Base-by-base conservation (phyloP, 2,329 filamentous ascomycete species). In the Blastomyces emzantsi region DNA sequence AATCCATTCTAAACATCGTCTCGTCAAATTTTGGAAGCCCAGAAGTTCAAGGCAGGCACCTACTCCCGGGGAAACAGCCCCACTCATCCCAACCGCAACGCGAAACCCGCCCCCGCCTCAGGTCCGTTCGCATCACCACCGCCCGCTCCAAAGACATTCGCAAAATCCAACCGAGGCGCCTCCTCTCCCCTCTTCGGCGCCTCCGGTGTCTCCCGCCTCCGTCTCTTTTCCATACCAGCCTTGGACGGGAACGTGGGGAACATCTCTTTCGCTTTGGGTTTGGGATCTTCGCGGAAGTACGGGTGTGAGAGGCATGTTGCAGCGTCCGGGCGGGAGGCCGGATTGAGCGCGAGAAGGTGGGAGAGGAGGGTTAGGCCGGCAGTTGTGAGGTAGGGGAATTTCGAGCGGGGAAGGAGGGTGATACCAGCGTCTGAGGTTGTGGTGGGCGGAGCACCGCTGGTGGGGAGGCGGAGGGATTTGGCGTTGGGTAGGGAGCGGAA, bases 241-340 rank as follows among this genome's bases (percentile, higher is more conserved):
- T 96, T 97, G 70, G 90, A 94, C 0, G 94, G 94, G 74, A 97
- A 99, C 0, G 94, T 97, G 2, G 94, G 94, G 73, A 99, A 97
- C 87, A 99, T 88, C 70, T 88, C 89, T 73, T 90, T 89, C 8
- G 88, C 87, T 78, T 97, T 97, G 1, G 92, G 90, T 65, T 89
- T 89, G 0, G 94, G 94, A 69, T 95, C 89, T 77, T 97, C 92
- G 22, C 76, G 81, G 75, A 99, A 99, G 75, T 96, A 99, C 45
- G 86, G 81, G 74, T 97, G 90, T 58, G 82, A 79, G 45, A 97
- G 81, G 73, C 95, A 87, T 65, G 92, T 84, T 60, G 80, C 80
- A 0, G 93, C 91, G 1, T 83, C 82, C 0, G 90, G 91, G 22
- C 94, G 81, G 5, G 78, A 75, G 0, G 80, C 81, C 0, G 94